Percentiles rank a stretch among this genome's conserved stretches.
Conservation (phyloP, 352 stramenopile genomes). For the Pythium sukuiense region DNA sequence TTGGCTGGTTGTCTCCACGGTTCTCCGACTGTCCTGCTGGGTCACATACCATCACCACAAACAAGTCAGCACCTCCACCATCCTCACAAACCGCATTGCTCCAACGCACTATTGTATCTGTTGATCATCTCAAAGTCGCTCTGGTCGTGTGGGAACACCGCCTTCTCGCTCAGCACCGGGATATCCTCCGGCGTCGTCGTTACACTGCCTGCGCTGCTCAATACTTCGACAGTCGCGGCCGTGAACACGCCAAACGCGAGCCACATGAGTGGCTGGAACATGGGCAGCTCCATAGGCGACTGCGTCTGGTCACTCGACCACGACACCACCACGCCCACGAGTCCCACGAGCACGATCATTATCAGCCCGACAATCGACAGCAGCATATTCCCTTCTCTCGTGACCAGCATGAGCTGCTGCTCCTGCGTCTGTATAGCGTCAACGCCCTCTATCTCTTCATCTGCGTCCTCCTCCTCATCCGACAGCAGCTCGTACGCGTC, state of each 20-base stretch:
- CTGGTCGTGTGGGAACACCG: constrained; percentile 53
- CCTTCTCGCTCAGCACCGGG: constrained; percentile 51
- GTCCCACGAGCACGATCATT: constrained; percentile 63
- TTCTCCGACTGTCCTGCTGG: neutral
- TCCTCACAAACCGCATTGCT: neutral
- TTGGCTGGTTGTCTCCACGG: neutral
- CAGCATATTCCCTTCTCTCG: constrained; percentile 57
- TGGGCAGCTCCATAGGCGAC: constrained; percentile 53
- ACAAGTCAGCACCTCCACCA: neutral
- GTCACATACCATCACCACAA: neutral
- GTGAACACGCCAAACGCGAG: constrained; percentile 78
- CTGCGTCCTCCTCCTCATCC: constrained; percentile 32
- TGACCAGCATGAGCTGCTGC: constrained; percentile 44
- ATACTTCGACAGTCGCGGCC: constrained; percentile 54
- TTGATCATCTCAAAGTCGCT: constrained; percentile 60
- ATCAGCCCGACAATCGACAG: constrained; percentile 68
- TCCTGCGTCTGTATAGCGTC: constrained; percentile 30
- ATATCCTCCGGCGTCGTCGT: constrained; percentile 27
- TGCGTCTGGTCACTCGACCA: constrained; percentile 51
- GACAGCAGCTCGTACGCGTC: constrained; percentile 46
- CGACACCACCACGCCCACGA: constrained; percentile 56
- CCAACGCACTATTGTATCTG: constrained; percentile 32
- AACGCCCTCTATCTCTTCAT: neutral
- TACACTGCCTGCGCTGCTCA: constrained; percentile 16
- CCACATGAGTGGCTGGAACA: constrained; percentile 83